phyloP scores from a whole-genome alignment of 108 stramenopile genomes.

The Skeletonema costatum region DNA sequence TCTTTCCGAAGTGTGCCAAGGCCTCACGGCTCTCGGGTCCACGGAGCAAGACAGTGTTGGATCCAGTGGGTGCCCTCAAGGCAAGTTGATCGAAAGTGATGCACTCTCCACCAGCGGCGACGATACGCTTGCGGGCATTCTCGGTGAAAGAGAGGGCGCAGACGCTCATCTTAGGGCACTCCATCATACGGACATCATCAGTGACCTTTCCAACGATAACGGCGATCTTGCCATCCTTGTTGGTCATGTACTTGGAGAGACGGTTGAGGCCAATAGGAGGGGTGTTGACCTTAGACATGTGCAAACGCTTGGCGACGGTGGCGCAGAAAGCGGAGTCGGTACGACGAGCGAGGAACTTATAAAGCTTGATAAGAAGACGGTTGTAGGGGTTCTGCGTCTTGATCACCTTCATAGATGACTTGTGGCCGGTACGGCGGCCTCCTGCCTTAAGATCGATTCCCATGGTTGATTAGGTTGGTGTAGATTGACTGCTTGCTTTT shows the following conservation, averaged over 20 bases:
- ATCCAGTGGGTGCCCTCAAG: constrained; percentile 93
- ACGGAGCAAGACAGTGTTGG: constrained; percentile 97
- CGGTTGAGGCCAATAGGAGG: constrained; percentile 96
- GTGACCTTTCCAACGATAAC: constrained; percentile 99
- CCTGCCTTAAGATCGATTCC: constrained; percentile 99
- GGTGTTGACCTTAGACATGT: constrained; percentile 97
- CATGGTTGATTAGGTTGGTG: constrained; percentile 65
- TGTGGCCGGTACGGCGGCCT: constrained; percentile 98
- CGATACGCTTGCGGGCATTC: constrained; percentile 96
- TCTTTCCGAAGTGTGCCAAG: constrained; percentile 97
- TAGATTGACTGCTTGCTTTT: background rate
- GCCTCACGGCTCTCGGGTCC: constrained; percentile 98
- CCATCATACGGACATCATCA: constrained; percentile 98
- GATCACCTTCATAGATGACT: constrained; percentile 93
- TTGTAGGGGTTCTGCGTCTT: constrained; percentile 98
- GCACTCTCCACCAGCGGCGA: constrained; percentile 98
- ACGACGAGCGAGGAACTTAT: constrained; percentile 97
- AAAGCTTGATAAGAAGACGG: constrained; percentile 98
- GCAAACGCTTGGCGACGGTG: constrained; percentile 96
- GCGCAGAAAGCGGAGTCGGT: constrained; percentile 97
- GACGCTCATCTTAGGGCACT: constrained; percentile 92
- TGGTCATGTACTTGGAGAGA: constrained; percentile 94
- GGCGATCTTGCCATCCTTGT: constrained; percentile 96
- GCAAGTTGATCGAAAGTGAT: constrained; percentile 99
- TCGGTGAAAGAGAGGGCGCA: constrained; percentile 99